Percentiles rank a stretch among this genome's conserved stretches.
phyloP scores from a whole-genome alignment of 1,139 yeast species.

The Diutina neorugosa region DNA sequence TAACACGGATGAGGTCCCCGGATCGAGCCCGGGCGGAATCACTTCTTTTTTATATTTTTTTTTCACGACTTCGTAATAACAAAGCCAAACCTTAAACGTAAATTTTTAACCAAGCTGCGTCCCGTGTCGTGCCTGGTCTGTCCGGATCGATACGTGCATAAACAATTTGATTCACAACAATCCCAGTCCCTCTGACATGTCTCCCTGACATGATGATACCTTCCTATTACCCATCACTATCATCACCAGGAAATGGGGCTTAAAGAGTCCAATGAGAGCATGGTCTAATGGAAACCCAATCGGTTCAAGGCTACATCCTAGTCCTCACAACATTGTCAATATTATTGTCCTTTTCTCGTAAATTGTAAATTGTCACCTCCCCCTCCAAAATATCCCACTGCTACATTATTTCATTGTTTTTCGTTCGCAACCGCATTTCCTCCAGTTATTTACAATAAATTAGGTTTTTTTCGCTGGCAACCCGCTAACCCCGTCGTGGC shows the following conservation, averaged over 20 bases:
- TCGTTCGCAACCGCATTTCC: neutral
- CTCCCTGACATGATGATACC: too few species aligned
- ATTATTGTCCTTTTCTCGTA: neutral
- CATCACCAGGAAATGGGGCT: too few species aligned
- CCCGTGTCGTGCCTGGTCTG: too few species aligned
- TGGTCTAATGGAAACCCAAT: too few species aligned
- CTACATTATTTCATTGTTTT: neutral
- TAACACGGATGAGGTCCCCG: neutral
- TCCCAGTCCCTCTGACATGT: too few species aligned
- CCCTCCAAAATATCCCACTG: neutral
- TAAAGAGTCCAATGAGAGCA: too few species aligned
- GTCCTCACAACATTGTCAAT: too few species aligned
- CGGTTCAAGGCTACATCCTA: too few species aligned
- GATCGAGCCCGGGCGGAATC: neutral
- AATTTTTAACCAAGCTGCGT: too few species aligned
- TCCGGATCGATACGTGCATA: too few species aligned
- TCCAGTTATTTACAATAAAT: neutral
- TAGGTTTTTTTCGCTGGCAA: neutral
- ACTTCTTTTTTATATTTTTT: neutral
- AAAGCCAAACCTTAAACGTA: neutral
- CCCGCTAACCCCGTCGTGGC: neutral
- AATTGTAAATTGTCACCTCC: neutral
- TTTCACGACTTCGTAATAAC: neutral
- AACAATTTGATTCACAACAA: too few species aligned
- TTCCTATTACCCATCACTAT: too few species aligned